Base-by-base conservation (phyloP, 2,329 filamentous ascomycete genomes). In the Trichoderma afroharzianum region DNA sequence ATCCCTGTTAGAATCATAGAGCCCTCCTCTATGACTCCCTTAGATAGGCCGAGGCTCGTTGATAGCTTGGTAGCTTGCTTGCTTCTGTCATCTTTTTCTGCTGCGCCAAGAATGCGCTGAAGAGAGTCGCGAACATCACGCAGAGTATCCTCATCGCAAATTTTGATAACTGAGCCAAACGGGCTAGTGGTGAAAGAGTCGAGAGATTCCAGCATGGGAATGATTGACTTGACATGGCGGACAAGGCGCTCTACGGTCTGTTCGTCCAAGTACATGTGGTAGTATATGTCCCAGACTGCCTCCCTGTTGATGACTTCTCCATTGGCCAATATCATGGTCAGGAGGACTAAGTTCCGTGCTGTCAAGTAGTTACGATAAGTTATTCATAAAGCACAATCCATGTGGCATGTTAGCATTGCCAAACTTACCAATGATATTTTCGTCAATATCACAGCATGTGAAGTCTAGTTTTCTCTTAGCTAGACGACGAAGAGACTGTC, bases 291-390 rank as follows among this genome's bases (percentile, higher is more conserved):
- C 87, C 87, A 90, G 4, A 86, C 77, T 8, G 75, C 67, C 2
- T 81, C 77, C 1, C 72, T 64, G 14, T 75, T 72, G 30, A 77
- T 53, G 26, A 73, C 74, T 0, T 78, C 71, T 7, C 76, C 71
- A 32, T 80, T 75, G n/a, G 87, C 85, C 7, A 86, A 63, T 50
- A 90, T 77, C 2, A 90, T 77, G 0, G 84, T 85, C 36, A 88
- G 79, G 0, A 89, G 77, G 3, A 90, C 73, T 33, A 86, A 76
- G 75, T 91, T 90, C 3, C 88, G 84, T 32, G 87, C 88, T 88
- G 53, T 18, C 12, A 30, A 21, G 4, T 6, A n/a, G n/a, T 28
- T 18, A 18, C 4, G 3, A 28, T 64, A 12, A 66, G 30, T 8
- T 5, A 24, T 33, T 50, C 30, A 30, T 2, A n/a, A 5, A n/a